Evolutionary conservation across 805 yeast genomes (phyloP).

Genomic region (Starmerella etchellsii): DNA sequence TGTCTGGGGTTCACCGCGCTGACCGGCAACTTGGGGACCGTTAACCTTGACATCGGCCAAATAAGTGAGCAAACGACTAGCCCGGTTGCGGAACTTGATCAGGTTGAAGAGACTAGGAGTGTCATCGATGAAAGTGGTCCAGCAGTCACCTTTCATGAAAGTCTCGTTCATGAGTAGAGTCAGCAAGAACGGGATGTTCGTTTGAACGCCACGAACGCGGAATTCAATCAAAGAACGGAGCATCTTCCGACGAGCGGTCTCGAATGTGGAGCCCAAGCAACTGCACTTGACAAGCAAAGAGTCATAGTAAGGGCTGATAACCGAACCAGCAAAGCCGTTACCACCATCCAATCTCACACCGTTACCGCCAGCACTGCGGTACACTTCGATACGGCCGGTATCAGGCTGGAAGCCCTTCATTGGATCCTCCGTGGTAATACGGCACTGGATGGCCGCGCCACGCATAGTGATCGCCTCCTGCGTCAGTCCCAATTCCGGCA

Average conservation of each 20-base stretch:
- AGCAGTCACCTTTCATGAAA: constrained; percentile 73
- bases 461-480: constrained; percentile 92
- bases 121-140: constrained; percentile 98
- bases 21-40: constrained; percentile 94
- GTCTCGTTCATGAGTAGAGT: constrained; percentile 84
- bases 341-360: constrained; percentile 99
- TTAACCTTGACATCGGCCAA: constrained; percentile 89
- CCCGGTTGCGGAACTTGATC: constrained; percentile 92
- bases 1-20: constrained; percentile 81
- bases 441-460: constrained; percentile 97
- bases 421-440: constrained; percentile 98
- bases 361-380: constrained; percentile 97
- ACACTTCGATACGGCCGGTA: constrained; percentile 95
- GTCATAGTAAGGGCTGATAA: constrained; percentile 94
- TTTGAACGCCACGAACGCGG: constrained; percentile 97
- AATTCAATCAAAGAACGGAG: constrained; percentile 91
- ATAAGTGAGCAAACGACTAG: constrained; percentile 81
- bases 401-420: constrained; percentile 95
- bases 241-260: constrained; percentile 96
- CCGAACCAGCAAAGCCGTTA: constrained; percentile 93
- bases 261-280: constrained; percentile 93
- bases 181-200: constrained; percentile 90
- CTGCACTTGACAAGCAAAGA: constrained; percentile 97
- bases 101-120: constrained; percentile 92
- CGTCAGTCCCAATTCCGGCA: constrained; percentile 78